Conservation (phyloP, 805 yeast genomes). For the Hanseniaspora mollemarum region DNA sequence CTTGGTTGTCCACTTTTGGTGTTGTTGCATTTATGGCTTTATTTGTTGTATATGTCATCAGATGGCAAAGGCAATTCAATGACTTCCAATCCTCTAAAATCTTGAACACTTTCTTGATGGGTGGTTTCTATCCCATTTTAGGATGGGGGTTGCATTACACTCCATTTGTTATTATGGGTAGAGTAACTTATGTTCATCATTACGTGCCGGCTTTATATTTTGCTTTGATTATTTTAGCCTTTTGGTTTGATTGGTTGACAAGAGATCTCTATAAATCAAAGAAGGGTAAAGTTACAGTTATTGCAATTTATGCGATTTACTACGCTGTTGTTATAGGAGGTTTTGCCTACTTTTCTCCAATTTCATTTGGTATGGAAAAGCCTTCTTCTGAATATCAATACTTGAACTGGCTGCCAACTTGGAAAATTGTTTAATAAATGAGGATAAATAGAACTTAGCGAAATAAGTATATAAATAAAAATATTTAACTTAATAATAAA, state of each 20-base stretch:
- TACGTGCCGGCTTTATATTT: slow-evolving; percentile 75
- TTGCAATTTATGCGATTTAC: slow-evolving; percentile 32
- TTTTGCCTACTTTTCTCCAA: slow-evolving; percentile 51
- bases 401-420: slow-evolving; percentile 39
- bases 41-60: slow-evolving; percentile 40
- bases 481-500: neutral
- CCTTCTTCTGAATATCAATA: slow-evolving; percentile 32
- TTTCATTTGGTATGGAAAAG: slow-evolving; percentile 58
- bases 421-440: slow-evolving; percentile 33
- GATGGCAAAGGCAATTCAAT: slow-evolving; percentile 73
- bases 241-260: slow-evolving; percentile 40
- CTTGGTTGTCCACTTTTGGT: slow-evolving; percentile 61
- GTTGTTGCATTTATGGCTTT: slow-evolving; percentile 44
- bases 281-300: slow-evolving; percentile 23
- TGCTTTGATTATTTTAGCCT: slow-evolving; percentile 48
- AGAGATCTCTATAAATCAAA: slow-evolving; percentile 25
- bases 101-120: slow-evolving; percentile 48
- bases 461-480: neutral
- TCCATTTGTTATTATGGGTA: slow-evolving; percentile 71
- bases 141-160: slow-evolving; percentile 71
- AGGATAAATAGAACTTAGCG: neutral
- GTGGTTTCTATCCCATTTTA: slow-evolving; percentile 65
- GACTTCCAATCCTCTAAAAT: slow-evolving; percentile 44
- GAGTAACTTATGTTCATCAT: slow-evolving; percentile 80
- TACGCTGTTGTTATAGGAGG: slow-evolving; percentile 38